Conservation (phyloP, 177 flowering plant genomes). For the Vitis hybrid region DNA sequence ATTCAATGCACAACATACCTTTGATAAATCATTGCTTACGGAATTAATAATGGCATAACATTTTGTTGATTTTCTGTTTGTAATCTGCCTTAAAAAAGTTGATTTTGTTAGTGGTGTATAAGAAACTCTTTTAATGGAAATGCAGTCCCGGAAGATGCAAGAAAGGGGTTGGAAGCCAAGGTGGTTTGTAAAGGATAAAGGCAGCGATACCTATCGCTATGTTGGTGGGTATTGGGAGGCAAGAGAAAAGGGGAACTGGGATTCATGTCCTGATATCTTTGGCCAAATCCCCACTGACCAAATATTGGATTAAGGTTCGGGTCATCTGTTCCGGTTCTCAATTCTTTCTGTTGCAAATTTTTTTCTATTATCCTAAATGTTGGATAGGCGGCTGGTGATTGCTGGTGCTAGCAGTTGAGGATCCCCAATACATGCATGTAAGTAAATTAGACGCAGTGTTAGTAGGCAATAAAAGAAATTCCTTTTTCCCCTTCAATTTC, state of each 20-base stretch:
- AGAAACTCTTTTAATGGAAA: background rate
- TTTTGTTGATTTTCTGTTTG: background rate
- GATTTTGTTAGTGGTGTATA: background rate
- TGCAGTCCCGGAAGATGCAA: conserved; percentile 84
- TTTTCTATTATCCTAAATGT: too few species aligned
- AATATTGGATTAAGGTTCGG: conserved; percentile 26
- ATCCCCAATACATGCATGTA: too few species aligned
- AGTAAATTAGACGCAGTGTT: background rate
- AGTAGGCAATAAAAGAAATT: conserved; percentile 7
- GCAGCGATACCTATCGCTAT: conserved; percentile 54
- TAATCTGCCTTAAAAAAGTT: background rate
- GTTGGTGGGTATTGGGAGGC: conserved; percentile 94
- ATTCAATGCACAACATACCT: too few species aligned
- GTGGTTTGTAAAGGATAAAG: conserved; percentile 82
- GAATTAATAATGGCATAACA: too few species aligned
- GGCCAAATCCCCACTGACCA: conserved; percentile 66
- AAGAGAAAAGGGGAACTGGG: conserved; percentile 68
- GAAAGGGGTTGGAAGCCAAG: conserved; percentile 89
- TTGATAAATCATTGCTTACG: too few species aligned
- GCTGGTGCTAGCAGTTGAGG: too few species aligned
- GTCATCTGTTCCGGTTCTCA: background rate
- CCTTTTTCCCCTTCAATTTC: background rate
- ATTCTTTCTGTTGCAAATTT: conserved; percentile 1
- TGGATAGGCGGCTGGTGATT: too few species aligned
- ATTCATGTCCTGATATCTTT: conserved; percentile 78